Evolutionary conservation across 2,329 filamentous ascomycete genomes (phyloP).

Genomic region (Thermothelomyces thermophilus): DNA sequence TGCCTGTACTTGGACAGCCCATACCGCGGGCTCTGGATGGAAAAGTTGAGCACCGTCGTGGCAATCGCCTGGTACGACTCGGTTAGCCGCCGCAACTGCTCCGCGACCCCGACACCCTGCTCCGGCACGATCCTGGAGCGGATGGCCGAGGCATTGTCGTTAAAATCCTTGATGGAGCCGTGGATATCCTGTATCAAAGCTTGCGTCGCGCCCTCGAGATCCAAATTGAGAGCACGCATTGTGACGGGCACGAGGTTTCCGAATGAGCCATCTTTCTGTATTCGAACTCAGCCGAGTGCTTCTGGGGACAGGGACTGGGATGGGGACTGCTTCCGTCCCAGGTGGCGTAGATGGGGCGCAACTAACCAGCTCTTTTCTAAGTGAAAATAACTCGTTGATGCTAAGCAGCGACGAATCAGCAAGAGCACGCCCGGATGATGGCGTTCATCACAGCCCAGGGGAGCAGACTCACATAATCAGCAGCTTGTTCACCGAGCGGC

Average conservation of each 20-base stretch:
- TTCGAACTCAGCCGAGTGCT: background rate
- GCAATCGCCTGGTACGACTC: constrained; percentile 15
- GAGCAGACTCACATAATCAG: constrained; percentile 15
- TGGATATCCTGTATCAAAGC: constrained; percentile 3
- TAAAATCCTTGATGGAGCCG: constrained; percentile 3
- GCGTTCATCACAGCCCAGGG: too few species aligned
- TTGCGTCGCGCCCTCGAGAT: constrained; percentile 5
- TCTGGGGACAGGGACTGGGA: too few species aligned
- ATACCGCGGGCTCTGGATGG: constrained; percentile 19
- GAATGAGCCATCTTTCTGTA: constrained; percentile 14
- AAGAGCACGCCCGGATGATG: too few species aligned
- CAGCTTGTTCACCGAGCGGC: constrained; percentile 9
- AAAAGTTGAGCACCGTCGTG: constrained; percentile 17
- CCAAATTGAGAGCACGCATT: constrained; percentile 4
- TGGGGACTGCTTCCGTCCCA: too few species aligned
- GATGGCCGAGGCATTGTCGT: background rate
- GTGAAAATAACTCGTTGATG: constrained; percentile 21
- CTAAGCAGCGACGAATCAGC: background rate
- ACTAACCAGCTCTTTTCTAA: constrained; percentile 22
- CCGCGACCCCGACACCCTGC: background rate
- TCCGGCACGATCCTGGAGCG: background rate
- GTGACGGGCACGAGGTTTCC: constrained; percentile 17
- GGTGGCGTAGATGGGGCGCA: background rate
- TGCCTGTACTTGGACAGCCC: constrained; percentile 12
- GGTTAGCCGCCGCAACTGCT: constrained; percentile 1